These are phyloP conservation scores for Santalum album DNA, from an alignment of 164 flowering plant species.

Conservation along the genomic window DNA sequence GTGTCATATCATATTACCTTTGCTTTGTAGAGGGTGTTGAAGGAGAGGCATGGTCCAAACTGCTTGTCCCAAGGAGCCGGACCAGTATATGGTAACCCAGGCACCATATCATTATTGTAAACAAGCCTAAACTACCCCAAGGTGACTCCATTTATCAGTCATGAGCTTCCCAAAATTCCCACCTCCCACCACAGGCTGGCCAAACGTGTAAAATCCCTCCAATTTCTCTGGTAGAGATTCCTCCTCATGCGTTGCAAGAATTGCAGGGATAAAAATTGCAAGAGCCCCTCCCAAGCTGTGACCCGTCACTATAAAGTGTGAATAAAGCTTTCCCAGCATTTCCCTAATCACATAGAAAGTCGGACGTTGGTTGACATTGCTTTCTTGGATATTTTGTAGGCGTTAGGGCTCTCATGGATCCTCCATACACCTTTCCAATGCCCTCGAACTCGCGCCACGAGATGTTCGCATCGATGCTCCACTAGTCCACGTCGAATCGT, in stretches of 20 bases:
- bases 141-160: neutral
- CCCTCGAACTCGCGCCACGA: neutral
- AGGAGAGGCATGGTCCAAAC: neutral
- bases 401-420: neutral
- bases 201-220: neutral
- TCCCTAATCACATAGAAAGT: neutral
- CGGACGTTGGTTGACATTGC: neutral
- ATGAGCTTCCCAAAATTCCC: neutral
- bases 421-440: neutral
- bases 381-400: neutral
- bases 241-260: neutral
- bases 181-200: neutral
- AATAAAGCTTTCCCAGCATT: neutral
- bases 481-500: neutral
- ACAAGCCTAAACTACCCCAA: neutral
- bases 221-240: neutral
- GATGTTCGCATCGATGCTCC: neutral
- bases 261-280: neutral
- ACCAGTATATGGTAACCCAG: neutral
- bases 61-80: neutral
- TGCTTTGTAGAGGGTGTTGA: neutral
- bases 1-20: too few species aligned
- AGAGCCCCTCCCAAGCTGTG: constrained; percentile 2
- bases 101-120: neutral
- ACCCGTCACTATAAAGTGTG: constrained; percentile 1